Conservation (phyloP, 2,329 filamentous ascomycete genomes). For the Pseudogymnoascus sp. region DNA sequence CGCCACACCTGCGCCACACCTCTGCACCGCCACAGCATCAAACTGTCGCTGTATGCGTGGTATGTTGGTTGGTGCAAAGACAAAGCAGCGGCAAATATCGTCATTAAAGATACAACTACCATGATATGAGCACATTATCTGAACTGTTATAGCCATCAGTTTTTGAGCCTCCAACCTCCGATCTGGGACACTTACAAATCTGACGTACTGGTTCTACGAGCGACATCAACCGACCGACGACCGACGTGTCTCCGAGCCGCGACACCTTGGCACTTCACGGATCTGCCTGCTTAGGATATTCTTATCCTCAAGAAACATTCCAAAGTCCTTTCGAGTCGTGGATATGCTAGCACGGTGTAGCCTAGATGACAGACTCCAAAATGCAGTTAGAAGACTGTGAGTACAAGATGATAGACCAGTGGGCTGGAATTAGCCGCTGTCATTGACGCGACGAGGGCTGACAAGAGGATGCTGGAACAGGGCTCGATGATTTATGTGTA, state of each 20-base stretch:
- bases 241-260: not conserved
- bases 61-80: conserved; percentile 8
- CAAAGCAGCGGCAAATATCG: not conserved
- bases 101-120: conserved; percentile 1
- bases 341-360: conserved; percentile 55
- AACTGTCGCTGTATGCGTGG: conserved; percentile 1
- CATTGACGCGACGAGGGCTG: not conserved
- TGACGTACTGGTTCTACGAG: not conserved
- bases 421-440: not conserved
- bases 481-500: conserved; percentile 95
- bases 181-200: not conserved
- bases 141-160: not conserved
- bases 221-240: not conserved
- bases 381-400: conserved; percentile 87
- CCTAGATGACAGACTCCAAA: conserved; percentile 66
- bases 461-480: conserved; percentile 35
- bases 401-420: conserved; percentile 22
- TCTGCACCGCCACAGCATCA: conserved; percentile 6
- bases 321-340: conserved; percentile 23
- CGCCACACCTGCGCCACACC: not conserved
- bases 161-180: not conserved
- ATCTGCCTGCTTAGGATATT: not conserved
- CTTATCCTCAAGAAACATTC: conserved; percentile 1
- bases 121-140: conserved; percentile 6
- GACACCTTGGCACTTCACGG: not conserved